phyloP scores from a whole-genome alignment of 345 rosid species.

The Eucalyptus polyanthemos region DNA sequence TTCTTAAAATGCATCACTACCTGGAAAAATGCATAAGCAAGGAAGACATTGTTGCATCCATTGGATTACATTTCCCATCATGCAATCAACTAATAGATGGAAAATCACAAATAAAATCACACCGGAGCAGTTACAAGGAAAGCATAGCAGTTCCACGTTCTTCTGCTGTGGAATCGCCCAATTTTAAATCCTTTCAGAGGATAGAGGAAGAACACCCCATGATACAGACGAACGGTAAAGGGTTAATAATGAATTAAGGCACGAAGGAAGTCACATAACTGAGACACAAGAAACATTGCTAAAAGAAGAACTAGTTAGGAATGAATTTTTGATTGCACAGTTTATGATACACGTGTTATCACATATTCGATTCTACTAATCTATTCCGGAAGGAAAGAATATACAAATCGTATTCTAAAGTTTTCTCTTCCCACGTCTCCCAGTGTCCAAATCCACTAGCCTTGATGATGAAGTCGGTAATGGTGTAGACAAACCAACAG shows the following conservation, averaged over 20 bases:
- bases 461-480: slow-evolving; percentile 38
- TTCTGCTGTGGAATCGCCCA: not conserved
- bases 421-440: slow-evolving; percentile 47
- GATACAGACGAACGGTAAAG: not conserved
- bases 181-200: not conserved
- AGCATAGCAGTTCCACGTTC: not conserved
- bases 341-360: not conserved
- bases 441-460: slow-evolving; percentile 34
- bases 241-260: not conserved
- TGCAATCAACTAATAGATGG: not conserved
- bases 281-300: not conserved
- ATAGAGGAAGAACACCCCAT: not conserved
- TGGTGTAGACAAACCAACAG: slow-evolving; percentile 59
- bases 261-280: not conserved
- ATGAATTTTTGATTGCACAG: not conserved
- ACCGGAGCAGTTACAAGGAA: not conserved
- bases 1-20: not conserved
- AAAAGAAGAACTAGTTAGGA: not conserved
- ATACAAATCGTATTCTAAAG: not conserved
- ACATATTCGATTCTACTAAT: not conserved
- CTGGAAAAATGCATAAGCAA: not conserved
- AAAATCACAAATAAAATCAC: not conserved
- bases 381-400: not conserved
- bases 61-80: not conserved
- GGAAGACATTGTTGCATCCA: not conserved